Percentiles rank a stretch among this genome's conserved stretches.
Evolutionary conservation across 2,329 filamentous ascomycete genomes (phyloP).

Genomic region (Fusarium stilboides): DNA sequence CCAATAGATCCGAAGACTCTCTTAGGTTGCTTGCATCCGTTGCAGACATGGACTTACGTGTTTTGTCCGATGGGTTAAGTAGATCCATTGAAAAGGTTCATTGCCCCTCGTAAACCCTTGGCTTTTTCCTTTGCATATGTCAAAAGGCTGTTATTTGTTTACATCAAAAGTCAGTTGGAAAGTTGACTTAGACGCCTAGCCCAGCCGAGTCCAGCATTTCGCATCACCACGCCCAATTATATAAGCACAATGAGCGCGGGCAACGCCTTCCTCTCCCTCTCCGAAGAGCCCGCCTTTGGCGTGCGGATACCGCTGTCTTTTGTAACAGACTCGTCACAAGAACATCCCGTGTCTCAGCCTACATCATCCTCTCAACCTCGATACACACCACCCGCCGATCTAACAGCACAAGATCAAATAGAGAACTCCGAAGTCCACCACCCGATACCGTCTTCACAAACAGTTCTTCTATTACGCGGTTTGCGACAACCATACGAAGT

Average conservation of each 20-base stretch:
- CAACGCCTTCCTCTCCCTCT: conserved; percentile 32
- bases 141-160: background rate
- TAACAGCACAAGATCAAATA: conserved; percentile 14
- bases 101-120: background rate
- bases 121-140: background rate
- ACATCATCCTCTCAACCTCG: conserved; percentile 13
- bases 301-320: conserved; percentile 8
- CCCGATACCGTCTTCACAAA: conserved; percentile 55
- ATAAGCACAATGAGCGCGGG: conserved; percentile 30
- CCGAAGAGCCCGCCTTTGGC: conserved; percentile 32
- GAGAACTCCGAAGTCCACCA: conserved; percentile 4
- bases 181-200: background rate
- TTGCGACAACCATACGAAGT: conserved; percentile 66
- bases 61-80: conserved; percentile 1
- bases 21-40: conserved; percentile 22
- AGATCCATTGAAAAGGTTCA: conserved; percentile 18
- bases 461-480: conserved; percentile 65
- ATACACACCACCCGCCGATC: conserved; percentile 15
- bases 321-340: background rate
- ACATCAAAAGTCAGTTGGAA: background rate
- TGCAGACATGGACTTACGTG: conserved; percentile 26
- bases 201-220: background rate
- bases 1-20: conserved; percentile 15
- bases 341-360: conserved; percentile 11
- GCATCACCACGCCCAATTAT: background rate